Base-by-base conservation (phyloP, 257 asterid genomes). In the Salvia miltiorrhiza region DNA sequence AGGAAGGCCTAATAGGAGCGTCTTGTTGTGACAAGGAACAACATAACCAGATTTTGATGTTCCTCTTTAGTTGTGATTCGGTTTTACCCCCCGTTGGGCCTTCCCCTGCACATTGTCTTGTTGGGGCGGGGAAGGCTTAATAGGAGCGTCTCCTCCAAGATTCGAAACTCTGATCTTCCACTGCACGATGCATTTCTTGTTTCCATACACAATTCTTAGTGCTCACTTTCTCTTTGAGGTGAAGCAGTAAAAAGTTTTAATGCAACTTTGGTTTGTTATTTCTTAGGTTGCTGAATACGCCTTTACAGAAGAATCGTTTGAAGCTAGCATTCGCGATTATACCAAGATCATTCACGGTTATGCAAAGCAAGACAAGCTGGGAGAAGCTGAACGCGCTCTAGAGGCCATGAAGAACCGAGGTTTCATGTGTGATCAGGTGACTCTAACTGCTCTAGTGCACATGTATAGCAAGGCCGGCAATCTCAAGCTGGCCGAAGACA, bases 381-480 rank as follows among this genome's bases (percentile, higher is more conserved):
- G 17, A 74, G 87, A 88, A 65, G 99, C 97, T 43, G 96, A 93
- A 80, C 78, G 41, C 14, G 63, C 84, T 7, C 71, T 88, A 30
- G 65, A 67, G 55, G 77, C 83, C 72, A 88, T 90, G 97, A 90
- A 84, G 80, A 77, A 43, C 56, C 57, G 78, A 73, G 99, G 96
- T 17, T 87, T 90, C 13, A 16, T 77, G 14, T 83, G 84, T 33
- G 99, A 90, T 78, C 99, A 90, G 77, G 96, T 90, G 53, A 82
- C 78, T 37, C 75, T 90, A 12, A 93, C 97, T 2, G 86, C 97
- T 19, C 67, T 87, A 76, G 70, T 93, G 48, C 96, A 93, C 81
- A 86, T 93, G 97, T 84, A 93, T 30, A 90, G 99, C 87, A 93
- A 90, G 72, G 87, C 92, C 0, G 96, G 96, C n/a, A 81, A 88